Conservation (phyloP, 1,139 yeast species). For the Yamadazyma trypodendri region DNA sequence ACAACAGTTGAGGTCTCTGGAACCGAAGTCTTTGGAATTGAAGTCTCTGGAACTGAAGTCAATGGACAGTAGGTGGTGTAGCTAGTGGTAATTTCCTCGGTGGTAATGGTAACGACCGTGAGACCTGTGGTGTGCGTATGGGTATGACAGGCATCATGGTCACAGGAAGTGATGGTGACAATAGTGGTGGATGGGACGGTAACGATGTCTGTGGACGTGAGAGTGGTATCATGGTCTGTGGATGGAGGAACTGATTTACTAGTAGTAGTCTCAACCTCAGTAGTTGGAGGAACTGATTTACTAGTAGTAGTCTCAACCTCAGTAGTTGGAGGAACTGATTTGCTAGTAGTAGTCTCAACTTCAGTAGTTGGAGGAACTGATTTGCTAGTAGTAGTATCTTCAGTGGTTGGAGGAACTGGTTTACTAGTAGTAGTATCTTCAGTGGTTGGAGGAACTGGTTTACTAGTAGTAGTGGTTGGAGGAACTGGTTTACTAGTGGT, state of each 20-base stretch:
- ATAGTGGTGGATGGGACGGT: constrained; percentile 12
- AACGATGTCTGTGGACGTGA: neutral
- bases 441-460: constrained; percentile 8
- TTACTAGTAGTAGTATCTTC: constrained; percentile 7
- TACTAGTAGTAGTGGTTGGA: too few relatives aligned
- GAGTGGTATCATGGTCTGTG: constrained; percentile 16
- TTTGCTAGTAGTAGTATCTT: constrained; percentile 4
- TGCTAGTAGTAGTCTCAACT: constrained; percentile 25
- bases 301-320: constrained; percentile 22
- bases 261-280: neutral
- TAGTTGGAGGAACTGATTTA: constrained; percentile 2
- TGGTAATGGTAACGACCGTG: constrained; percentile 16
- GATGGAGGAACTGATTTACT: constrained; percentile 16
- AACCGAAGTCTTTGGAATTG: constrained; percentile 7
- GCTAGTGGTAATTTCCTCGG: constrained; percentile 17
- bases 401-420: neutral
- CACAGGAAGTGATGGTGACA: constrained; percentile 24
- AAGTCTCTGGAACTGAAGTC: too few relatives aligned
- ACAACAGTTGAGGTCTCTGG: neutral
- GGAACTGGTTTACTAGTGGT: constrained; percentile 18
- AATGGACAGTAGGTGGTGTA: constrained; percentile 33
- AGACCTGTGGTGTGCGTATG: constrained; percentile 31
- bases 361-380: constrained; percentile 8
- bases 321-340: constrained; percentile 7
- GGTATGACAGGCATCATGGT: constrained; percentile 15